These are phyloP conservation scores for Phytophthora niederhauseri DNA, from an alignment of 352 stramenopile species.

Conservation along the genomic window DNA sequence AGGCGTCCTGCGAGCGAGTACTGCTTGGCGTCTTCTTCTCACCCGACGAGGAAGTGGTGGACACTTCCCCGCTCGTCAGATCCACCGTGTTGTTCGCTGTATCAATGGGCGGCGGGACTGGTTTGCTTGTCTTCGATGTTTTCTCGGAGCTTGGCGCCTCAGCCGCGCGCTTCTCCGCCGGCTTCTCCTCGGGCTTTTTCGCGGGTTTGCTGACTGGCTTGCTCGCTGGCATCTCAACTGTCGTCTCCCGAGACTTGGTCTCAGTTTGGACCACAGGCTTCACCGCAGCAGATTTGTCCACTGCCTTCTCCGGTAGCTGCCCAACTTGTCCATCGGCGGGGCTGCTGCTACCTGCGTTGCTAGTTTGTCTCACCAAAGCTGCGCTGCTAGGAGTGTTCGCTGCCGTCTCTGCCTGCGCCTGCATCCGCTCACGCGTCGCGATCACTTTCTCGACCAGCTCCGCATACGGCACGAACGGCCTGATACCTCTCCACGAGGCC, in stretches of 20 bases:
- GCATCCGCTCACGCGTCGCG: conserved; percentile 25
- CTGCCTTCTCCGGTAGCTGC: conserved; percentile 5
- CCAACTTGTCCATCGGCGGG: conserved; percentile 11
- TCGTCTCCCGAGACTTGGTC: conserved; percentile 2
- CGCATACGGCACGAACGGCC: conserved; percentile 50
- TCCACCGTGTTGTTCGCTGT: conserved; percentile 27
- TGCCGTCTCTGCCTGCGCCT: conserved; percentile 26
- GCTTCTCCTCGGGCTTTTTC: conserved; percentile 9
- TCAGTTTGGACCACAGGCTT: conserved; percentile 12
- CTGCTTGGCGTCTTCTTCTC: conserved; percentile 2
- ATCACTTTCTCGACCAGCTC: conserved; percentile 47
- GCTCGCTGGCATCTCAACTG: background rate
- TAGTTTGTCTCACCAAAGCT: background rate
- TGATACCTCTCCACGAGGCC: conserved; percentile 39
- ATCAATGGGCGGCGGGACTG: conserved; percentile 15
- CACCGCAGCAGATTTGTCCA: conserved; percentile 10
- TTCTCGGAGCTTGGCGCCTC: conserved; percentile 6
- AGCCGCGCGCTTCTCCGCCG: conserved; percentile 15
- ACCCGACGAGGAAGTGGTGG: conserved; percentile 9
- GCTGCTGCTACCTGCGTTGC: background rate
- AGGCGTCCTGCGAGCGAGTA: conserved; percentile 12
- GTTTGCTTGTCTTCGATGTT: conserved; percentile 2
- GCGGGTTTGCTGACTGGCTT: conserved; percentile 10
- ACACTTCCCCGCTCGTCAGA: conserved; percentile 21
- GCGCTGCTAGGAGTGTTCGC: background rate